Conservation (phyloP, 768 basidiomycete genomes). For the Strobilomyces dryophilus region DNA sequence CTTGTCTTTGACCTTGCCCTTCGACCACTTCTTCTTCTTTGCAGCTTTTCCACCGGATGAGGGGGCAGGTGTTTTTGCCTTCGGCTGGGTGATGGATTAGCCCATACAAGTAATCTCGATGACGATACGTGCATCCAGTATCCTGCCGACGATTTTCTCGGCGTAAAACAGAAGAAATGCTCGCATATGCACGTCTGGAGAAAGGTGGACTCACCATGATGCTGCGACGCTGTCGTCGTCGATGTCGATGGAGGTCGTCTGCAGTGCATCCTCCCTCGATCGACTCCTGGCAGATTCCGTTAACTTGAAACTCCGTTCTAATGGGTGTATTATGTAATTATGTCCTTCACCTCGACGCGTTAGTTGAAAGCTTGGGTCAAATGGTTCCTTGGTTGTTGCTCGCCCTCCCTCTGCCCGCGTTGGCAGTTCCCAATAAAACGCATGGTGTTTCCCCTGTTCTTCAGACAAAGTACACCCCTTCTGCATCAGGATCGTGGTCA, state of each 20-base stretch:
- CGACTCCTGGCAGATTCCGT: conserved; percentile 19
- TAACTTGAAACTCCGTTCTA: conserved; percentile 20
- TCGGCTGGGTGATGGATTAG: conserved; percentile 50
- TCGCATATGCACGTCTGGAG: neutral
- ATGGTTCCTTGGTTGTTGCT: conserved; percentile 52
- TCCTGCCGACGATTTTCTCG: conserved; percentile 4
- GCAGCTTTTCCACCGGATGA: conserved; percentile 79
- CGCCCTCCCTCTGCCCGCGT: conserved; percentile 36
- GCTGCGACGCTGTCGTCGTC: conserved; percentile 23
- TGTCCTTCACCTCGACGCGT: neutral
- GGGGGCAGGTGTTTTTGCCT: conserved; percentile 65
- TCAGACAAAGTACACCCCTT: conserved; percentile 51
- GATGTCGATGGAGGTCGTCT: conserved; percentile 16
- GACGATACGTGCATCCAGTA: conserved; percentile 21
- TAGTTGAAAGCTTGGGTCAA: neutral
- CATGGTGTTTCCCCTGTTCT: conserved; percentile 57
- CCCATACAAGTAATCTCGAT: conserved; percentile 15
- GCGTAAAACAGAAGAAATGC: neutral
- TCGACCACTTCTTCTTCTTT: conserved; percentile 99
- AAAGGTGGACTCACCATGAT: conserved; percentile 29
- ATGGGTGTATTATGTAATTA: conserved; percentile 23
- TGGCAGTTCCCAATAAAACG: conserved; percentile 45
- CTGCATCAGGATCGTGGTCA: conserved; percentile 55
- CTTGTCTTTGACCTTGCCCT: conserved; percentile 99
- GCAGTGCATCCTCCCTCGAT: neutral